Base-by-base conservation (phyloP, 768 basidiomycete species). In the Kwoniella bestiolae region DNA sequence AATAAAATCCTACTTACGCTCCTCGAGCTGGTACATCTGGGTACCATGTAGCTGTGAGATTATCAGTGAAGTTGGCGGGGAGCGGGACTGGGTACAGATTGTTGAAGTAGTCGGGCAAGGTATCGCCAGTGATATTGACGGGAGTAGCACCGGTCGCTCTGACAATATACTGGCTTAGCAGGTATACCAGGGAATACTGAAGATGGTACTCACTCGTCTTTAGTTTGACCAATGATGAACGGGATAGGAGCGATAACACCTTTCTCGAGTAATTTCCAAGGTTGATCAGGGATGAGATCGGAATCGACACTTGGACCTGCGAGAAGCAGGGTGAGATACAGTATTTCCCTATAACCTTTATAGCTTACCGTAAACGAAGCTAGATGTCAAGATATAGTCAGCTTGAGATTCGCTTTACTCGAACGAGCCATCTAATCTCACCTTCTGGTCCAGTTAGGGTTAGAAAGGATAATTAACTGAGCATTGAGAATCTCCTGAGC, bases 161-260 rank as follows among this genome's bases (percentile, higher is more conserved):
- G 35, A 29, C 16, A 21, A 21, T n/a, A 35, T 23, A 32, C n/a
- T n/a, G n/a, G n/a, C n/a, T n/a, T n/a, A n/a, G n/a, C n/a, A n/a
- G n/a, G n/a, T 26, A 5, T n/a, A 3, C 7, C 2, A 28, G 29
- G 29, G n/a, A 18, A 28, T 32, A 46, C 31, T 6, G 18, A 25
- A n/a, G 29, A 18, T 23, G 25, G 1, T 29, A 77, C 78, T 62
- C 56, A 79, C 76, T 80, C 79, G 51, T 80, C 79, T 18, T 70
- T 60, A 58, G 46, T 63, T 60, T 79, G 76, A 12, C 79, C 79
- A 32, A 63, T 56, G 55, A 80, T 80, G 67, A 74, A 78, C 9
- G 79, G 76, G 32, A 71, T 71, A 18, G 68, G 63, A 0, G 69
- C 70, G 52, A 79, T 78, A 28, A 69, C 45, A 29, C 79, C 79